A percentile compares a stretch with the other conserved stretches of the same genome.
Evolutionary conservation across 768 basidiomycete genomes (phyloP).

Genomic region (Mycena indigotica): DNA sequence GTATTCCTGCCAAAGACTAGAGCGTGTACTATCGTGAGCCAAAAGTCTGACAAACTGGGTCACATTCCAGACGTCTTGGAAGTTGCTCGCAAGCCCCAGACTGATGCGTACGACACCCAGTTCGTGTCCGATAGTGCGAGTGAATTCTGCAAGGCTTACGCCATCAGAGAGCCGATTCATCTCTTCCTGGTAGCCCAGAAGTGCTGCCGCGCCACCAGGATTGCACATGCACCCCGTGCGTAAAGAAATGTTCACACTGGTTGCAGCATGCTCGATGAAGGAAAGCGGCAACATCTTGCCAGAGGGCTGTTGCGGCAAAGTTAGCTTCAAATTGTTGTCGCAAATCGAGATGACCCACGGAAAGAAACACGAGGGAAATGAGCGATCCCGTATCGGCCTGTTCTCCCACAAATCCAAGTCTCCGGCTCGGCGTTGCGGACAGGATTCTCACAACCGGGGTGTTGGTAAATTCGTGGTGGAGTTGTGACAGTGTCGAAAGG

Average conservation of each 20-base stretch:
- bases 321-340: constrained; percentile 33
- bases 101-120: constrained; percentile 77
- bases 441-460: constrained; percentile 68
- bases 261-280: constrained; percentile 73
- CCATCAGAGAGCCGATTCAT: constrained; percentile 66
- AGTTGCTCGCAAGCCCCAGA: constrained; percentile 77
- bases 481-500: constrained; percentile 50
- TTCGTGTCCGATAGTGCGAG: constrained; percentile 62
- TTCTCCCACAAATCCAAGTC: constrained; percentile 60
- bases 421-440: constrained; percentile 59
- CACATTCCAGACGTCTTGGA: constrained; percentile 70
- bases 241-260: constrained; percentile 65
- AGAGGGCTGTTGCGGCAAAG: constrained; percentile 48
- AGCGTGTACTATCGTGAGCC: constrained; percentile 39
- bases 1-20: constrained; percentile 45
- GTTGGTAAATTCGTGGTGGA: constrained; percentile 64
- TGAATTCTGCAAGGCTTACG: constrained; percentile 63
- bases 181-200: constrained; percentile 65
- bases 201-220: constrained; percentile 75
- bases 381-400: constrained; percentile 67
- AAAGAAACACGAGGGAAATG: constrained; percentile 63
- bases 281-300: constrained; percentile 71
- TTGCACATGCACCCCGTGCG: constrained; percentile 90
- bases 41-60: constrained; percentile 51
- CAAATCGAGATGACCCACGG: no score